Conservation (phyloP, 495 filamentous ascomycete species). For the Podospora fimiseda region DNA sequence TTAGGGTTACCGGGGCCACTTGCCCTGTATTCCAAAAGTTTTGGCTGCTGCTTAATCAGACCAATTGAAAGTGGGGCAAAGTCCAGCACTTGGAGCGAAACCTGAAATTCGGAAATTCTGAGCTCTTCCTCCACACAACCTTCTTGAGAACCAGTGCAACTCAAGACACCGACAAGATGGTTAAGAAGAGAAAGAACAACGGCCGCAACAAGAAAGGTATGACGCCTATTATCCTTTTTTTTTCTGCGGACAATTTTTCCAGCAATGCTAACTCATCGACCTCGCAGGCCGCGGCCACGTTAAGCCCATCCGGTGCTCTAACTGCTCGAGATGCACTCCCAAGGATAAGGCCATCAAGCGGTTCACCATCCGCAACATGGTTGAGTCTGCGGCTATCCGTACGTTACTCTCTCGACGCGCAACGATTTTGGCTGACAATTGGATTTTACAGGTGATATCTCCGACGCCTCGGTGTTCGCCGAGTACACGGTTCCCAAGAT, state of each 20-base stretch:
- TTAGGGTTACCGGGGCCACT: constrained; percentile 23
- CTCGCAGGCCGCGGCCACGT: constrained; percentile 74
- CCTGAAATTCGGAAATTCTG: constrained; percentile 24
- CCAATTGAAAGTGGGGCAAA: constrained; percentile 17
- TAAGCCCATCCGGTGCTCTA: constrained; percentile 99
- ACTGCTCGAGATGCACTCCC: constrained; percentile 99
- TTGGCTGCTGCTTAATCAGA: neutral
- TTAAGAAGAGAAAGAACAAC: constrained; percentile 99
- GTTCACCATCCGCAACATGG: constrained; percentile 99
- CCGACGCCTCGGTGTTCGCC: constrained; percentile 95
- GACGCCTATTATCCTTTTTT: neutral
- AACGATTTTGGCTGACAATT: constrained; percentile 12
- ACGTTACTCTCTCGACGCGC: too few relatives aligned
- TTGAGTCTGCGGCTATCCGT: constrained; percentile 99
- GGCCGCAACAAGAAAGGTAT: constrained; percentile 98
- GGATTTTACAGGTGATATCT: constrained; percentile 83
- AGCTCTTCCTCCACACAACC: constrained; percentile 24
- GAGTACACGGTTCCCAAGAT: constrained; percentile 99
- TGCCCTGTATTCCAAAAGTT: constrained; percentile 17
- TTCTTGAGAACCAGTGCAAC: constrained; percentile 29
- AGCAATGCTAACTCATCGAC: constrained; percentile 10
- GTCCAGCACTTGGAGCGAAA: constrained; percentile 18
- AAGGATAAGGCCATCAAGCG: constrained; percentile 99
- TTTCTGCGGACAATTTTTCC: neutral
- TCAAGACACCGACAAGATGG: constrained; percentile 77